Evolutionary conservation across 2,329 filamentous ascomycete genomes (phyloP).

Genomic region (Sphaceloma murrayae): DNA sequence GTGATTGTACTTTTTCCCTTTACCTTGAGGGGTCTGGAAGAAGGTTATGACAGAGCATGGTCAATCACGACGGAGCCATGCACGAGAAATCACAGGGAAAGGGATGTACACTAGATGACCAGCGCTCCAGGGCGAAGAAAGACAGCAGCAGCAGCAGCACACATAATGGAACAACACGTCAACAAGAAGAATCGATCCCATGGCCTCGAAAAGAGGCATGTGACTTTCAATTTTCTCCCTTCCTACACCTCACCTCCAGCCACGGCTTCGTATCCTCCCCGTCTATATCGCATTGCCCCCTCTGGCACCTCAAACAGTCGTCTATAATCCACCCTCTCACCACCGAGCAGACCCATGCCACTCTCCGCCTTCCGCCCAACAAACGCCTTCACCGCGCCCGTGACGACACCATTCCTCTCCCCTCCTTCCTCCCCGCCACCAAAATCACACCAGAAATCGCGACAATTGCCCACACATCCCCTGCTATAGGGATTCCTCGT

Average conservation of each 20-base stretch:
- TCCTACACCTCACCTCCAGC: slow-evolving; percentile 40
- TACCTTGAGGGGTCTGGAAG: too few species aligned
- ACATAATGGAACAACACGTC: not conserved
- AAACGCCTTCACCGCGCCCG: slow-evolving; percentile 28
- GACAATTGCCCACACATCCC: slow-evolving; percentile 79
- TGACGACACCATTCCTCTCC: slow-evolving; percentile 43
- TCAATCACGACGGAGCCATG: too few species aligned
- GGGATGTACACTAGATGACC: not conserved
- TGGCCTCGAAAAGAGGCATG: too few species aligned
- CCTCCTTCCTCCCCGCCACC: not conserved
- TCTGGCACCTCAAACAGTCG: slow-evolving; percentile 78
- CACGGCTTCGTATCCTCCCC: slow-evolving; percentile 51
- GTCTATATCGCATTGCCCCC: slow-evolving; percentile 52
- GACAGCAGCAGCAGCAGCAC: not conserved
- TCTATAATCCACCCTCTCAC: slow-evolving; percentile 75
- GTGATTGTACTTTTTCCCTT: too few species aligned
- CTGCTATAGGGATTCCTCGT: slow-evolving; percentile 74
- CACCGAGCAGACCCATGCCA: slow-evolving; percentile 66
- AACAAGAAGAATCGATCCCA: too few species aligned
- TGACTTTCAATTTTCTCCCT: not conserved
- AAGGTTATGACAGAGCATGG: not conserved
- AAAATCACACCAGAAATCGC: slow-evolving; percentile 86
- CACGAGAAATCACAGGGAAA: too few species aligned
- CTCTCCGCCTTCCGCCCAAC: slow-evolving; percentile 66
- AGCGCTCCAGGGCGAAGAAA: too few species aligned